Base-by-base conservation (phyloP, 768 basidiomycete genomes). In the Pleurotus pulmonarius region DNA sequence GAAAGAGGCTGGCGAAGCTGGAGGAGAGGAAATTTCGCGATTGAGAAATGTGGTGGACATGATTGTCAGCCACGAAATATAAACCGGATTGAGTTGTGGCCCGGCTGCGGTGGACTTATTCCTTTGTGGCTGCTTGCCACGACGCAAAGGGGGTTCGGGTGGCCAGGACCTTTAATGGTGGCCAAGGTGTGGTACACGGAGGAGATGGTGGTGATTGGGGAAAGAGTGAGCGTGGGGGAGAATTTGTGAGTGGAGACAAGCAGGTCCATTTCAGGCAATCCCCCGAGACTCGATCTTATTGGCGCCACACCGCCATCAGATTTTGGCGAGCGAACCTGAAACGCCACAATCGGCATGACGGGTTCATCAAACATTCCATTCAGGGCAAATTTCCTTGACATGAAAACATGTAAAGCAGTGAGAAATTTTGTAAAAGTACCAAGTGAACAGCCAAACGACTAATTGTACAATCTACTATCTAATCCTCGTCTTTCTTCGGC, bases 401-500 rank as follows among this genome's bases (percentile, higher is more conserved):
- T 47, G 43, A 44, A 44, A 15, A 44, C 43, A n/a, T n/a, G 26
- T 34, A 16, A 34, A 37, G 29, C 29, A 34, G 29, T 34, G 29
- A 4, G 29, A 9, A 11, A 34, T 1, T 8, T n/a, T 34, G 48
- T 29, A 24, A 25, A n/a, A 40, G 26, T n/a, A 16, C 20, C 20
- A 13, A 16, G 18, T 37, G 37, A 39, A 41, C 51, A 25, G 37
- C 29, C 29, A 20, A 52, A 15, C 26, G 26, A n/a, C 26, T 26
- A n/a, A 16, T 25, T 29, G 15, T 44, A 16, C n/a, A 16, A 38
- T 16, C 34, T n/a, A 13, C 51, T 20, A 52, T 52, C 39, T 59
- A 86, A 65, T 89, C 87, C 29, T 96, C 94, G 56, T 94, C 92
- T 72, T 95, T 95, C 41, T 81, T 82, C 4, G 93, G 93, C 18